Evolutionary conservation across 1,284 basidiomycete species (phyloP).

Genomic region (Sphaerobolus stellatus): DNA sequence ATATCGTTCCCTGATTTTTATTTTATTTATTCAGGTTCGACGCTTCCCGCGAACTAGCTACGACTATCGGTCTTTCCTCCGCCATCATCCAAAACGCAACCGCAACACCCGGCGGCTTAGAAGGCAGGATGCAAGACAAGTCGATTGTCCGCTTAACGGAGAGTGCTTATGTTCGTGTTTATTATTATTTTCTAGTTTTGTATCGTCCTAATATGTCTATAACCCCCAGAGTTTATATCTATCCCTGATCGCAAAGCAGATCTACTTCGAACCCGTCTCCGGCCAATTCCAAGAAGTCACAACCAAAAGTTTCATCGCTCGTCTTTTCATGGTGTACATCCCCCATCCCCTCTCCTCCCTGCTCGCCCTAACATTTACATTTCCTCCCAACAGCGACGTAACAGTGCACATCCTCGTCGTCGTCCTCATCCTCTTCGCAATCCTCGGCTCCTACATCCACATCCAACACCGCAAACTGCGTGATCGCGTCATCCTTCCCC

Average conservation of each 20-base stretch:
- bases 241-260: constrained; percentile 46
- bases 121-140: constrained; percentile 34
- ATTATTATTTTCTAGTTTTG: not conserved
- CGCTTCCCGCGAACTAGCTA: constrained; percentile 35
- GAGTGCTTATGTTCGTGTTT: constrained; percentile 46
- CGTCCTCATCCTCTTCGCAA: constrained; percentile 43
- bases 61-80: constrained; percentile 47
- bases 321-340: constrained; percentile 47
- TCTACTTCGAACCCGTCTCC: constrained; percentile 45
- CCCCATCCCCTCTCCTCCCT: not conserved
- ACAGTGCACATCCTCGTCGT: constrained; percentile 46
- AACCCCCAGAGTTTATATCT: constrained; percentile 44
- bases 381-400: constrained; percentile 33
- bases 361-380: not conserved
- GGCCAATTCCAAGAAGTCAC: constrained; percentile 37
- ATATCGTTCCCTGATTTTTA: not conserved
- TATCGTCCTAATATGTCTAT: not conserved
- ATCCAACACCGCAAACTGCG: constrained; percentile 45
- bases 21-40: not conserved
- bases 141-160: constrained; percentile 40
- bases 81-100: constrained; percentile 49
- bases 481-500: constrained; percentile 41
- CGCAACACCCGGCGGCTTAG: constrained; percentile 36
- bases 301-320: constrained; percentile 41
- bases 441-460: constrained; percentile 43